A percentile compares a stretch with the other conserved stretches of the same genome.
Conservation (phyloP, 2,329 filamentous ascomycete species). For the Aspergillus persii region DNA sequence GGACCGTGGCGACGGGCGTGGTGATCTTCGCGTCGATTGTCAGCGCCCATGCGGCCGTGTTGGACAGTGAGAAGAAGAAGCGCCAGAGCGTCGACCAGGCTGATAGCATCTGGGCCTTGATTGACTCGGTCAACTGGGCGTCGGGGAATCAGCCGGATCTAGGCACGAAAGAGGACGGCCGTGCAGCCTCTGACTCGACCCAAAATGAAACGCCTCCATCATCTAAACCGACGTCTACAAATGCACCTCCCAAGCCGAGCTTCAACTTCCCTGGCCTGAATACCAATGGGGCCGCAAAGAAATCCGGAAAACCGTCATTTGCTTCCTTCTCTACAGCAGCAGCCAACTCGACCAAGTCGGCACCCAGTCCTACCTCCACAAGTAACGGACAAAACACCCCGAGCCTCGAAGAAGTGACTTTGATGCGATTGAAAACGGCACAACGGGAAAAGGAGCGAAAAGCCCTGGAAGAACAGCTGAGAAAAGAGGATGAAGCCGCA, state of each 20-base stretch:
- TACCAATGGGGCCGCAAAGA: conserved; percentile 15
- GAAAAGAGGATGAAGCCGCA: conserved; percentile 48
- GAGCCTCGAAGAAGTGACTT: conserved; percentile 48
- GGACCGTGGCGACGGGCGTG: conserved; percentile 52
- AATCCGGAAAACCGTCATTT: conserved; percentile 41
- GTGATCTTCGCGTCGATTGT: conserved; percentile 59
- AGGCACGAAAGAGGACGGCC: conserved; percentile 11
- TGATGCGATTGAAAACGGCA: conserved; percentile 58
- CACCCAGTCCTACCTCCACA: conserved; percentile 21
- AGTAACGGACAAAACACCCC: conserved; percentile 30
- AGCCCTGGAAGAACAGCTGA: conserved; percentile 53
- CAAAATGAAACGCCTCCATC: conserved; percentile 25
- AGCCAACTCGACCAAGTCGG: conserved; percentile 26
- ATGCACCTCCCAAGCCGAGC: conserved; percentile 19
- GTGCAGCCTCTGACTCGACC: conserved; percentile 13
- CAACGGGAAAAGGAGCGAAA: conserved; percentile 54
- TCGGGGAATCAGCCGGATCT: conserved; percentile 53
- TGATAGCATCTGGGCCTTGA: conserved; percentile 46
- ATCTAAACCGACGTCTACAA: conserved; percentile 11
- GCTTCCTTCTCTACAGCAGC: conserved; percentile 39
- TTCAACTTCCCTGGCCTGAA: conserved; percentile 39
- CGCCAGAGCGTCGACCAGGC: conserved; percentile 21
- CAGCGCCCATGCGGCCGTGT: conserved; percentile 56
- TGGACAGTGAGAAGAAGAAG: conserved; percentile 46
- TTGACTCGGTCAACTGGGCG: conserved; percentile 58